Conservation (phyloP, 1,284 basidiomycete genomes). For the Cryptococcus sp. region DNA sequence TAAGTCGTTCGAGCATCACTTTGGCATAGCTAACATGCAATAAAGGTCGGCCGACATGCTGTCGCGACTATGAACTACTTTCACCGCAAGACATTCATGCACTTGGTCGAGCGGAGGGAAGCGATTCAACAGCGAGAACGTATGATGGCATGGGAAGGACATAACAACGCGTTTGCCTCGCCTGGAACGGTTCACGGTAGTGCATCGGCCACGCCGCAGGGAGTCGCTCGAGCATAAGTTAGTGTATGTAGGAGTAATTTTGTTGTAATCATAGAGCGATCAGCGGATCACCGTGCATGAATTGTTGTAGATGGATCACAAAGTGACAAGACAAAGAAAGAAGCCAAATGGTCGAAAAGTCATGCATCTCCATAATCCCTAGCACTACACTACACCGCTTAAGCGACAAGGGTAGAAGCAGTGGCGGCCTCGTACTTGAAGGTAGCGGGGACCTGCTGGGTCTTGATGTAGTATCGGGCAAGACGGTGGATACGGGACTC, state of each 20-base stretch:
- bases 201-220: constrained; percentile 12
- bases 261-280: neutral
- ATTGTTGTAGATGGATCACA: neutral
- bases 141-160: neutral
- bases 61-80: constrained; percentile 85
- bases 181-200: constrained; percentile 18
- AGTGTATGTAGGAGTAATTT: neutral
- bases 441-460: constrained; percentile 93
- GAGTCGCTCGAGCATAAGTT: constrained; percentile 1
- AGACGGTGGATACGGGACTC: constrained; percentile 98
- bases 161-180: constrained; percentile 8
- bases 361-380: constrained; percentile 1
- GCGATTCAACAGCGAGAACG: constrained; percentile 2
- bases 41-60: constrained; percentile 79
- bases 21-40: constrained; percentile 7
- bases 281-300: neutral
- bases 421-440: constrained; percentile 97
- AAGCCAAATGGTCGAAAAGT: neutral
- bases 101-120: constrained; percentile 25
- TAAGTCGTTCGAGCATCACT: constrained; percentile 53
- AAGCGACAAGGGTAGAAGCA: constrained; percentile 64
- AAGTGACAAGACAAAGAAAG: neutral
- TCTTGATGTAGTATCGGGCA: constrained; percentile 95
- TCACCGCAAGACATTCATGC: constrained; percentile 61
- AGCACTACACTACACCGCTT: constrained; percentile 24